phyloP scores from a whole-genome alignment of 768 basidiomycete genomes.

The Auriscalpium orientale region DNA sequence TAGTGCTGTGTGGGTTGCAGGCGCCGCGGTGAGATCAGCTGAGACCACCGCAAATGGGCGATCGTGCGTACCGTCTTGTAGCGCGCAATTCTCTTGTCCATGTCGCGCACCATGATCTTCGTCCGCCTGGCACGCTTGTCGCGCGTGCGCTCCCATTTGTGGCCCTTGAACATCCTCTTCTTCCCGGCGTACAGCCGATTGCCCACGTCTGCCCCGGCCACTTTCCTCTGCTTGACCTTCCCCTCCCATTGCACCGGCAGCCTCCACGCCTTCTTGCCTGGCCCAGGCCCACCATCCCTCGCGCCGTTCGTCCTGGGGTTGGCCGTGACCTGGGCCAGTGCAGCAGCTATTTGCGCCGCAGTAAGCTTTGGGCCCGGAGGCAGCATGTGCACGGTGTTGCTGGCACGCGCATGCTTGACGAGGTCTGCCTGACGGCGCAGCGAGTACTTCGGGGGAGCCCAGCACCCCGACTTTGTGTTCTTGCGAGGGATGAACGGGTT shows the following conservation, averaged over 20 bases:
- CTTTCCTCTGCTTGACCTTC: constrained; percentile 21
- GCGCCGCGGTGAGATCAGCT: background rate
- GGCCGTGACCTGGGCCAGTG: constrained; percentile 9
- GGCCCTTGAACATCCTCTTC: constrained; percentile 91
- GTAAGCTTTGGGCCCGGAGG: constrained; percentile 61
- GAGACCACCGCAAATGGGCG: background rate
- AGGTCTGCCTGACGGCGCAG: constrained; percentile 72
- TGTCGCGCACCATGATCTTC: constrained; percentile 56
- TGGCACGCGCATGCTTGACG: constrained; percentile 58
- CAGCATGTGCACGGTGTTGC: constrained; percentile 47
- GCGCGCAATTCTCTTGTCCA: constrained; percentile 55
- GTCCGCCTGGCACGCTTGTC: constrained; percentile 40
- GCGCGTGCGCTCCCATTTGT: constrained; percentile 69
- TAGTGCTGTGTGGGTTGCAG: constrained; percentile 7
- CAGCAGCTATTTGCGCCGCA: constrained; percentile 16
- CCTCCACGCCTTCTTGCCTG: background rate
- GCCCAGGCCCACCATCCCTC: background rate
- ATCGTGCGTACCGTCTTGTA: constrained; percentile 49
- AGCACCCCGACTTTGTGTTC: constrained; percentile 53
- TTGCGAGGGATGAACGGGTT: constrained; percentile 70
- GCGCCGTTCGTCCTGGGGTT: background rate
- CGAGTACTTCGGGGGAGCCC: constrained; percentile 66
- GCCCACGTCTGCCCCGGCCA: constrained; percentile 46
- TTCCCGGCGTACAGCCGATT: constrained; percentile 64
- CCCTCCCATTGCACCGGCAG: constrained; percentile 23